Evolutionary conservation across 345 rosid species (phyloP).

Genomic region (Brassica juncea): DNA sequence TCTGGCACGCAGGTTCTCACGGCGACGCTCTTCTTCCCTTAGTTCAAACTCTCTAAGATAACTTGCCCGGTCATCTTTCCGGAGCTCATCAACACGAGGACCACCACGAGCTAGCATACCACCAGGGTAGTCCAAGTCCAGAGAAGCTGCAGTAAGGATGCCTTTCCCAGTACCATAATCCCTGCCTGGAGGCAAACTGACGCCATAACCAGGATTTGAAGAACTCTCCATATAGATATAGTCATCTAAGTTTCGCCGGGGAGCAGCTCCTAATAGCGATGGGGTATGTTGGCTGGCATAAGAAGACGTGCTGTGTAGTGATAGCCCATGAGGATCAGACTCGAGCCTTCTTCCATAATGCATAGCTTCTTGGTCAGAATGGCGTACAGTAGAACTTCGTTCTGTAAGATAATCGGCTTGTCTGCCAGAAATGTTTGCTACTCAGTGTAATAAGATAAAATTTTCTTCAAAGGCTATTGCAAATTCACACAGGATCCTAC

Average conservation of each 20-base stretch:
- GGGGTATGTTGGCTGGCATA: slow-evolving; percentile 72
- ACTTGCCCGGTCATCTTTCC: slow-evolving; percentile 82
- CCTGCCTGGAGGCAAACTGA: slow-evolving; percentile 98
- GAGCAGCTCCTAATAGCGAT: slow-evolving; percentile 90
- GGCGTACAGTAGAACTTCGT: slow-evolving; percentile 75
- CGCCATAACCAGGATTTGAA: slow-evolving; percentile 95
- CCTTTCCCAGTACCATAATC: slow-evolving; percentile 91
- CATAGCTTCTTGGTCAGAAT: slow-evolving; percentile 65
- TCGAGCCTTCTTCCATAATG: slow-evolving; percentile 82
- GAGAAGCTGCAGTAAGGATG: slow-evolving; percentile 62
- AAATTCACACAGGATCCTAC: slow-evolving; percentile 17
- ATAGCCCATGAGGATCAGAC: slow-evolving; percentile 65
- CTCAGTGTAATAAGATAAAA: slow-evolving; percentile 58
- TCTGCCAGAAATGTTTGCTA: slow-evolving; percentile 92
- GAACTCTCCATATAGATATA: slow-evolving; percentile 63
- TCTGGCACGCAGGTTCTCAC: slow-evolving; percentile 74
- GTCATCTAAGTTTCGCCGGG: slow-evolving; percentile 81
- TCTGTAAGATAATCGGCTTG: slow-evolving; percentile 86
- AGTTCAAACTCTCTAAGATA: slow-evolving; percentile 93
- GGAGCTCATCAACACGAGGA: slow-evolving; percentile 67
- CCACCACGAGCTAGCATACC: slow-evolving; percentile 55
- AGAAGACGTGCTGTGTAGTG: slow-evolving; percentile 64
- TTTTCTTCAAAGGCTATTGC: slow-evolving; percentile 26
- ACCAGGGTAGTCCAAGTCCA: slow-evolving; percentile 67
- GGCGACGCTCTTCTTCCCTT: slow-evolving; percentile 90